Base-by-base conservation (phyloP, 495 filamentous ascomycete species). In the Xylaria acuta region DNA sequence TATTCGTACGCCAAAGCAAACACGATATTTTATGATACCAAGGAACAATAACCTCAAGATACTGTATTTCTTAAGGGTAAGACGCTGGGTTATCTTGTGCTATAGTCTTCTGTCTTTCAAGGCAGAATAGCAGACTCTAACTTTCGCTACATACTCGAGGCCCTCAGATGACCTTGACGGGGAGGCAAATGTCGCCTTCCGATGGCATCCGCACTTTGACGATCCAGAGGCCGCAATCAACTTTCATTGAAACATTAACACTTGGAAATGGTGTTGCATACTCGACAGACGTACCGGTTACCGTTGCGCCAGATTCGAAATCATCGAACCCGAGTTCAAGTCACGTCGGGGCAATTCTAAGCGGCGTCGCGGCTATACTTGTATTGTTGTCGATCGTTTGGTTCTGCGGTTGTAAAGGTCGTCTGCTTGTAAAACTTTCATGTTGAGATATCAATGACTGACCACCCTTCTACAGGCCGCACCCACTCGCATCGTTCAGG, bases 341-440 rank as follows among this genome's bases (percentile, higher is more conserved):
- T 32, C 27, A 70, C 43, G 59, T 75, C 25, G 73, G 73, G 38
- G 70, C 73, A 49, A 72, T 75, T 38, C 60, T 75, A 32, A 72
- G 73, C 36, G 70, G 65, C 20, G 60, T 75, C 5, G 70, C 64
- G 12, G 70, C 53, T 32, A 7, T 62, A 20, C 60, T 73, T 18
- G 41, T 73, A 22, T 53, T 72, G 14, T 30, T 72, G 18, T 51
- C 72, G 47, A 30, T 72, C 60, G 16, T 69, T 47, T 75, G 73
- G 73, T 36, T 67, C 38, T 75, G 60, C 60, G 64, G 43, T 32
- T 14, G 64, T 18, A 59, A 62, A 51, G 64, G 71, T 73, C 22
- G 27, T 18, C 20, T 51, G 25, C 20, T 30, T 41, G 5, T 7
- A 16, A 30, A n/a, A 14, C 12, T 63, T 34, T 16, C 27, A 7